These are phyloP conservation scores for Peronospora destructor DNA, from an alignment of 352 stramenopile species.

Conservation along the genomic window DNA sequence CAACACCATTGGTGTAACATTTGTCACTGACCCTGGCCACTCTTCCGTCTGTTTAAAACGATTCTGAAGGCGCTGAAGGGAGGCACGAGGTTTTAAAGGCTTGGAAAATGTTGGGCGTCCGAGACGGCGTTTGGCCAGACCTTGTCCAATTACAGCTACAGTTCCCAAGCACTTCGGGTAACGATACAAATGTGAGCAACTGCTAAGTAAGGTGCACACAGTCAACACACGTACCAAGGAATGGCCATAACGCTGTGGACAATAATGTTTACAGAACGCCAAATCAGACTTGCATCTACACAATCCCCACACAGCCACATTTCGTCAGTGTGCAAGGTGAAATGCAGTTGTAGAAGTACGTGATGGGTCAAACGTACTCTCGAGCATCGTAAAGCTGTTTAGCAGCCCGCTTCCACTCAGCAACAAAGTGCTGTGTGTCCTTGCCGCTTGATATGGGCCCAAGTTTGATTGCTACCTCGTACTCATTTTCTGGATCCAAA, in stretches of 20 bases:
- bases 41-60: slow-evolving; percentile 47
- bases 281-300: slow-evolving; percentile 46
- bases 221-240: slow-evolving; percentile 43
- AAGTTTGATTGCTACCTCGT: slow-evolving; percentile 71
- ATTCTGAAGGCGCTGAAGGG: slow-evolving; percentile 60
- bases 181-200: slow-evolving; percentile 3
- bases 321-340: not conserved
- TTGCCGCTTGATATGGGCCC: slow-evolving; percentile 38
- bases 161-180: slow-evolving; percentile 53
- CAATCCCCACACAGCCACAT: not conserved
- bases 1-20: not conserved
- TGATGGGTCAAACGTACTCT: slow-evolving; percentile 25
- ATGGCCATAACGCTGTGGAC: slow-evolving; percentile 53
- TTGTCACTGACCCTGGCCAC: slow-evolving; percentile 59
- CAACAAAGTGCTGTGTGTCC: slow-evolving; percentile 43
- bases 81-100: slow-evolving; percentile 50
- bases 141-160: slow-evolving; percentile 48
- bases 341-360: not conserved
- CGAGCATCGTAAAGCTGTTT: slow-evolving; percentile 50
- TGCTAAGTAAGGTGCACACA: not conserved
- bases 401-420: slow-evolving; percentile 49
- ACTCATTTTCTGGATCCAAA: slow-evolving; percentile 63
- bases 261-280: slow-evolving; percentile 50
- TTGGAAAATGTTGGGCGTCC: slow-evolving; percentile 62
- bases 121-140: slow-evolving; percentile 54